These are phyloP conservation scores for Cyclotella cryptica DNA, from an alignment of 108 stramenopile species.

Conservation along the genomic window DNA sequence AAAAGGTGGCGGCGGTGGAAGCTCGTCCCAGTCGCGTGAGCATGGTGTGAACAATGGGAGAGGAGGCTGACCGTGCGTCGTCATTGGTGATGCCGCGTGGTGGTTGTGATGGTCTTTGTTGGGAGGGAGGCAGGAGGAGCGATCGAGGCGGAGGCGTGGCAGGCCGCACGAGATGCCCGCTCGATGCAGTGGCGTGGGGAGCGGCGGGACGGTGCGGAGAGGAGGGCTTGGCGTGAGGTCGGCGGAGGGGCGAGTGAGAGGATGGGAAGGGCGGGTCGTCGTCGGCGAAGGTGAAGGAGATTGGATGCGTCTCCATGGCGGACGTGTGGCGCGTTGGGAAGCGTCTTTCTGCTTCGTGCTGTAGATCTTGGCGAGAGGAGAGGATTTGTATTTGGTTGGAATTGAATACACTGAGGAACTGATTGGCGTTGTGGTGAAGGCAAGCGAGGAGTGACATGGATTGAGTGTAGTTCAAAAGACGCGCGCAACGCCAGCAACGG, in stretches of 20 bases:
- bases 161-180: background rate
- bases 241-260: background rate
- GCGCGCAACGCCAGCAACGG: too few relatives aligned
- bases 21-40: conserved; percentile 11
- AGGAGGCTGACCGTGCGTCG: background rate
- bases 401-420: too few relatives aligned
- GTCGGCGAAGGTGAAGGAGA: conserved; percentile 15
- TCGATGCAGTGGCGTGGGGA: background rate
- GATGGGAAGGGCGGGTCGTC: background rate
- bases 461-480: too few relatives aligned
- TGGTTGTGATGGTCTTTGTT: background rate
- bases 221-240: background rate
- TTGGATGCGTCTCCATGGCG: background rate
- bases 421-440: too few relatives aligned
- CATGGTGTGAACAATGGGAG: conserved; percentile 2
- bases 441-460: too few relatives aligned
- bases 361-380: too few relatives aligned
- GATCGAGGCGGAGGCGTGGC: background rate
- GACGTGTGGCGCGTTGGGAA: too few relatives aligned
- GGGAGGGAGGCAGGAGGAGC: background rate
- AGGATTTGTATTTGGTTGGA: too few relatives aligned
- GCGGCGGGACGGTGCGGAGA: background rate
- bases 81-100: background rate
- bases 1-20: background rate
- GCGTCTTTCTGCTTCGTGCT: too few relatives aligned